Evolutionary conservation across 148 eudicot species (phyloP), one percentile per base, ranked within the genome.

Genomic region (Rhododendron henanense): DNA sequence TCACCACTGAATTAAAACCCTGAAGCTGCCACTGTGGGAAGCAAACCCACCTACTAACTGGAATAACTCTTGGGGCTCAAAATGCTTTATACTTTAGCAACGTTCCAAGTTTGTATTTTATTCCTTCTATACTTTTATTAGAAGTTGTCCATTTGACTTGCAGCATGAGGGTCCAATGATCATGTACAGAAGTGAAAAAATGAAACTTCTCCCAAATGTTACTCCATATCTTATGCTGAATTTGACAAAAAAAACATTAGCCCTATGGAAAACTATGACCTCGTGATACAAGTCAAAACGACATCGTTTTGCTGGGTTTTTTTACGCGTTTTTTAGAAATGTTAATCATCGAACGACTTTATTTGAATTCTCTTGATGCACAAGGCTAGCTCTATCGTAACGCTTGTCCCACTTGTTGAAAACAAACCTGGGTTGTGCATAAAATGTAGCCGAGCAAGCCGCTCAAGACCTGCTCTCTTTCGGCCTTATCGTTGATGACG

Each of bases 361-460:
- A 8, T 3, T 67, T 2, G 1, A 25, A 14, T 23, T 55, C 16
- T 25, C n/a, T 13, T n/a, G 33, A 25, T 25, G 31, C 74, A 67
- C 13, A 67, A 25, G 74, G 35, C 45, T 41, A 41, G 45, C 19
- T 28, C 4, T 25, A 11, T 25, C 4, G 4, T 23, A 67, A 25
- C 74, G 1, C 74, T 67, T 25, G 28, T 25, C 74, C 5, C 5
- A 3, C 37, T 1, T 69, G 0, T 1, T 2, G 41, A 9, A 28
- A 82, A 28, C 37, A 41, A 6, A 93, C 98, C 98, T 94, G 95
- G 35, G 98, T 96, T 33, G 94, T 93, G 90, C 94, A 92, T 89
- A 96, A 81, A 75, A 96, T 94, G 88, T 94, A 96, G 57, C 99
- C 99, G 28, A 96, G 93, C 67, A 96, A 88, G 84, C 98, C 96